phyloP scores from a whole-genome alignment of 2,329 filamentous ascomycete species.

The Lachnellula subtilissima region DNA sequence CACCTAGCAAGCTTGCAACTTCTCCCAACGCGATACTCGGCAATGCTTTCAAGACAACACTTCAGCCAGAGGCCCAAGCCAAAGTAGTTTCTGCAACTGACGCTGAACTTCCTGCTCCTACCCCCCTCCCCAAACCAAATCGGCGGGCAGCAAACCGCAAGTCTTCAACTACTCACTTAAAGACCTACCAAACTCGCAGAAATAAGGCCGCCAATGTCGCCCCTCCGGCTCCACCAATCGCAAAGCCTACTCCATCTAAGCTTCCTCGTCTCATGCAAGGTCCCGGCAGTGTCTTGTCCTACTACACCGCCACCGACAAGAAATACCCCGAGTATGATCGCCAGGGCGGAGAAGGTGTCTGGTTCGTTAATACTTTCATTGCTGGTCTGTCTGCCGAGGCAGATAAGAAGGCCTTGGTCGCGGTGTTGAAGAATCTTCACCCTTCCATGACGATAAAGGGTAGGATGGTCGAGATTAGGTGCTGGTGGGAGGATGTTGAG shows the following conservation, averaged over 20 bases:
- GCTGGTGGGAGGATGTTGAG: constrained; percentile 19
- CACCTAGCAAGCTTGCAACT: too few species aligned
- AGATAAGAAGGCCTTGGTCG: constrained; percentile 9
- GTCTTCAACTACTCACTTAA: background rate
- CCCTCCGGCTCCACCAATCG: background rate
- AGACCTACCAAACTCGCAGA: constrained; percentile 3
- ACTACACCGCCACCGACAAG: background rate
- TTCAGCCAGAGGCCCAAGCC: background rate
- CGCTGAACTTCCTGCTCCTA: background rate
- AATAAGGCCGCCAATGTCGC: background rate
- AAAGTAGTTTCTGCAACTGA: background rate
- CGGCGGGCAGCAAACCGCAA: background rate
- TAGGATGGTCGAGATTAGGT: constrained; percentile 17
- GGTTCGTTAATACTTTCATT: constrained; percentile 21
- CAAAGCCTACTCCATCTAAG: background rate
- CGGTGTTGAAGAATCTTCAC: constrained; percentile 12
- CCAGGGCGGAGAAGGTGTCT: constrained; percentile 8
- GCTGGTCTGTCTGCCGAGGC: constrained; percentile 12
- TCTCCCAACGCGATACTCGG: too few species aligned
- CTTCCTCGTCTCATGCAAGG: constrained; percentile 8
- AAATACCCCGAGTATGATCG: constrained; percentile 3
- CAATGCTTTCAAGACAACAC: too few species aligned
- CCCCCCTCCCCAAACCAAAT: background rate
- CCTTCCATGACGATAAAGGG: constrained; percentile 8
- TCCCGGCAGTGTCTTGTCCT: background rate